Conservation (phyloP, 148 eudicot species). For the Rheum nobile region DNA sequence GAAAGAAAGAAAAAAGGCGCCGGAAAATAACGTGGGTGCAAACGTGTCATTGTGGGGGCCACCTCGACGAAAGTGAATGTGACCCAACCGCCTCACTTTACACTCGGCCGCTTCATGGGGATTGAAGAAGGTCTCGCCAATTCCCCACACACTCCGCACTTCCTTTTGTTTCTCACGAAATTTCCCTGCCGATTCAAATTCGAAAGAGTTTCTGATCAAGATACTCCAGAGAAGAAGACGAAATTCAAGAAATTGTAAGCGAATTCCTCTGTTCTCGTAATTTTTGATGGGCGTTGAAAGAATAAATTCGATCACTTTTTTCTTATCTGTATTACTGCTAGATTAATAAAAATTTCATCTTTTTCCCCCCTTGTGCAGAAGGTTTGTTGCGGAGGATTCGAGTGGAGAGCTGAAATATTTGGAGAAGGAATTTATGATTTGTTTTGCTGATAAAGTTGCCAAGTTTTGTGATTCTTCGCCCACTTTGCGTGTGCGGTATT, state of each 20-base stretch:
- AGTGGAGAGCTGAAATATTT: not conserved
- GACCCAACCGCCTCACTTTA: not conserved
- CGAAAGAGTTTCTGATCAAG: not conserved
- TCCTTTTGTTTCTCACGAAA: not conserved
- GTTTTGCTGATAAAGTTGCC: not conserved
- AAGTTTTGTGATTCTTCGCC: not conserved
- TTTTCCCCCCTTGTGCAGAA: not conserved
- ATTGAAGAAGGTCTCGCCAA: not conserved
- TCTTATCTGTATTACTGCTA: not conserved
- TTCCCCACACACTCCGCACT: not conserved
- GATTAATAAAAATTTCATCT: not conserved
- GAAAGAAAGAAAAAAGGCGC: not conserved
- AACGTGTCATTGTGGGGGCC: not conserved
- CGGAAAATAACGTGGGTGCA: slow-evolving; percentile 4
- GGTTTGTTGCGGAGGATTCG: not conserved
- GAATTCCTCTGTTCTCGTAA: not conserved
- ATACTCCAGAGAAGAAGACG: not conserved
- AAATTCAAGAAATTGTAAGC: not conserved
- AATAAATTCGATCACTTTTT: not conserved
- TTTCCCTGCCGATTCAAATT: not conserved
- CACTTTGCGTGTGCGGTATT: not conserved
- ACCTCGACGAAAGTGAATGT: not conserved
- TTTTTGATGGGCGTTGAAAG: not conserved
- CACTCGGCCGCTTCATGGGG: not conserved
- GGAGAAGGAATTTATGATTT: not conserved